Evolutionary conservation across 768 basidiomycete species (phyloP), one percentile per base, ranked within the genome.

Genomic region (Pleurotus giganteus): DNA sequence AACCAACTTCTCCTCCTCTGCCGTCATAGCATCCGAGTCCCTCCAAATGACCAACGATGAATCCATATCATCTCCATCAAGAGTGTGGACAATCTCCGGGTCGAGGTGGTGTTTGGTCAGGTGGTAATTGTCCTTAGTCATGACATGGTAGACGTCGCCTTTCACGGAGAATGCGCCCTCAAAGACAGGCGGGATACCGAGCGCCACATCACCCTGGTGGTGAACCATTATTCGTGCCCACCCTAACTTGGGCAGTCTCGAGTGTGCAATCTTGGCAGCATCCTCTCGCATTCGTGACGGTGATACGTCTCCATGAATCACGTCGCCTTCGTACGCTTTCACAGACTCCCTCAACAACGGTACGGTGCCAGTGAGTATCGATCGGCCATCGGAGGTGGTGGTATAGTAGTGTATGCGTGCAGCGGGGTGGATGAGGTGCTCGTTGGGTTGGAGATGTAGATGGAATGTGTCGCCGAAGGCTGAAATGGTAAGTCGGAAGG

Each of bases 191-290:
- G 81, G 68, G 39, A 75, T 63, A 27, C 76, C 79, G 23, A 63
- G 61, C 24, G 66, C 66, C 24, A 70, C 68, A 61, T 86, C 79
- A 27, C 80, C 80, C 60, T 86, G 79, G 61, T 84, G 69, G 65
- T 89, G 83, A 2, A 91, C 78, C 69, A 86, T 81, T 60, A 94
- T 83, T 19, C 88, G 83, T 15, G 89, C 91, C 83, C 86, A 89
- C 23, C 92, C 92, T 9, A 87, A 74, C 37, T 79, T 78, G 26
- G 75, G 69, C 8, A 75, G 68, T 55, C 76, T 32, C 12, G 45
- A 76, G 34, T 72, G 75, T 3, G 77, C 61, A 21, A 80, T 78
- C 43, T 83, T 78, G 4, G 82, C 85, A 19, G 77, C 75, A 65
- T 88, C 88, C 62, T 85, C 83, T 24, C 80, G 77, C 77, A 87